Base-by-base conservation (phyloP, 441 rosid genomes). In the Bocquillonia castaneifolia region DNA sequence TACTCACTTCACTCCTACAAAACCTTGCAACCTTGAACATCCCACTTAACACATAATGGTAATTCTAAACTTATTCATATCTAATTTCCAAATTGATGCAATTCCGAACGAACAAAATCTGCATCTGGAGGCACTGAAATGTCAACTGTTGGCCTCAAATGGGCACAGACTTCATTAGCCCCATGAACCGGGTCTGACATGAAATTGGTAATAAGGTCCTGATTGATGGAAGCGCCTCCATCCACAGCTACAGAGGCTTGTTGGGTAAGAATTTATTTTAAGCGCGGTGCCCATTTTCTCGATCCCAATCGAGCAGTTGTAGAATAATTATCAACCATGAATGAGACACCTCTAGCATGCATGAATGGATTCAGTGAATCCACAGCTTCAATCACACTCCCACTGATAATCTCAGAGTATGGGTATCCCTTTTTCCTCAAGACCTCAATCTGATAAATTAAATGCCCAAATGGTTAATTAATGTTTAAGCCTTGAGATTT, bases 301-400 rank as follows among this genome's bases (percentile, higher is more conserved):
- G 98, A 91, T 52, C 98, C 98, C 47, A 93, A 72, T 63, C 97
- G 82, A 44, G 98, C 98, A 6, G 97, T 93, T 9, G 97, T 93
- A 0, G 98, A 93, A 78, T 97, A 93, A 77, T 93, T 93, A 72
- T 93, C 98, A 8, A 91, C 98, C 98, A 93, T 93, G 77, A 93
- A 93, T 1, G 96, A 91, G 63, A 91, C 95, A 69, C 98, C 97
- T 2, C 98, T 88, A 3, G 97, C 97, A 61, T 91, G 97, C 98
- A 93, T 89, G 65, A 93, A 93, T 2, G 98, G 98, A 70, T 93
- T 93, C 51, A 91, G 72, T 6, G 97, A 93, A 75, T 93, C 98
- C 34, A 93, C 98, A 0, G 96, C 82, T 70, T 93, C 98, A 0
- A 91, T 93, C 78, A 93, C 84, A 76, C 96, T 89, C 69, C 88